Base-by-base conservation (phyloP, 331 rosid species). In the Ulmus americana region DNA sequence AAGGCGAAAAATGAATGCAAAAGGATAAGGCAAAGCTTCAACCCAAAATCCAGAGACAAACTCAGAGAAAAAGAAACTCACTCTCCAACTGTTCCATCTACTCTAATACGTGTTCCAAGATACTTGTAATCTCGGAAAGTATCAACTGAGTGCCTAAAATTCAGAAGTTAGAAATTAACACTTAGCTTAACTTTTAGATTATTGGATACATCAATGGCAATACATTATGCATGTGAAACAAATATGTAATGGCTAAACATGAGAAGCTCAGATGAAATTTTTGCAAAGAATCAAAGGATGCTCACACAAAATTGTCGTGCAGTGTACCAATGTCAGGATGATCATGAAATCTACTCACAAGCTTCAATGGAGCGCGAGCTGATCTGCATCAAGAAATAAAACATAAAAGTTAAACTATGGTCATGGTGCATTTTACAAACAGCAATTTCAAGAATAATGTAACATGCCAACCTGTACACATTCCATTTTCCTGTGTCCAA, bases 31-130 rank as follows among this genome's bases (percentile, higher is more conserved):
- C 63, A 15, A 39, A 40, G 4, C 20, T 72, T 63, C 56, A 14
- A 28, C 49, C 53, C 16, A 71, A 49, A 71, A 52, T 46, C 59
- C 20, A 64, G 63, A 55, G 42, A 41, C 7, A 22, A 48, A 53
- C 46, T 62, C 62, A 72, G 11, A 55, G 41, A 59, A 59, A 40
- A 70, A 75, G 68, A 49, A 47, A 81, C 96, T 77, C 77, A 94
- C 99, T 94, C 97, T 70, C 99, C 97, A 74, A 90, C 88, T 6
- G 97, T 85, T 71, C 99, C 97, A 74, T 94, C 97, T 14, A 76
- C 84, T 3, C 95, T 91, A 67, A 87, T 64, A 39, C 99, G 89
- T 55, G 99, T 90, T 81, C 99, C 99, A 45, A 94, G 76, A 71
- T 94, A 94, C 76, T 85, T 90, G 84, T 85, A 85, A 73, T 94